Evolutionary conservation across 495 filamentous ascomycete genomes (phyloP).

Genomic region (Evernia prunastri): DNA sequence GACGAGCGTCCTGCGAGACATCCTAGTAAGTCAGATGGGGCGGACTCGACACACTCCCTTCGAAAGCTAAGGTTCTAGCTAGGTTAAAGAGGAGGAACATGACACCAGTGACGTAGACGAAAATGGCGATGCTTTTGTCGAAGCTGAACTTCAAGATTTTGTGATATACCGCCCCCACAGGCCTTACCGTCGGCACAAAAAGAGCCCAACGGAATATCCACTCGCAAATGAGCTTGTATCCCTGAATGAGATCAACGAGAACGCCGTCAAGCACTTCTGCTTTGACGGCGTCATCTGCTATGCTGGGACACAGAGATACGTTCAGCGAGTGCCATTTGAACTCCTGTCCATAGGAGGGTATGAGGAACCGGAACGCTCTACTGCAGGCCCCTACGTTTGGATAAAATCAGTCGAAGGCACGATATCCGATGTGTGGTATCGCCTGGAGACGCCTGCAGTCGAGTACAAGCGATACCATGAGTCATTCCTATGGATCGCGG

Average conservation of each 20-base stretch:
- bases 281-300: slow-evolving; percentile 55
- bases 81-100: slow-evolving; percentile 11
- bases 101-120: background rate
- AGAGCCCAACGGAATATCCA: slow-evolving; percentile 7
- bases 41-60: background rate
- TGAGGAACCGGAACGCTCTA: slow-evolving; percentile 36
- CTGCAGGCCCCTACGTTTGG: slow-evolving; percentile 51
- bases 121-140: slow-evolving; percentile 31
- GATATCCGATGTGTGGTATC: slow-evolving; percentile 51
- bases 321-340: slow-evolving; percentile 49
- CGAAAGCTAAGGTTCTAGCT: background rate
- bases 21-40: slow-evolving; percentile 25
- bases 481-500: slow-evolving; percentile 60
- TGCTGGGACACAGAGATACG: slow-evolving; percentile 39
- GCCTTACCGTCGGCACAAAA: slow-evolving; percentile 22
- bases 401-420: slow-evolving; percentile 45
- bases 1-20: slow-evolving; percentile 24
- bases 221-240: slow-evolving; percentile 42
- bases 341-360: slow-evolving; percentile 62
- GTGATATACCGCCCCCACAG: slow-evolving; percentile 41
- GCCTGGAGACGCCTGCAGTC: slow-evolving; percentile 44
- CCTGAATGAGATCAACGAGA: slow-evolving; percentile 43
- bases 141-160: slow-evolving; percentile 46
- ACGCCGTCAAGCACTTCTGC: slow-evolving; percentile 27
- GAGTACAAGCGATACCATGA: slow-evolving; percentile 54